Base-by-base conservation (phyloP, 805 yeast genomes). In the Lachancea thermotolerans region DNA sequence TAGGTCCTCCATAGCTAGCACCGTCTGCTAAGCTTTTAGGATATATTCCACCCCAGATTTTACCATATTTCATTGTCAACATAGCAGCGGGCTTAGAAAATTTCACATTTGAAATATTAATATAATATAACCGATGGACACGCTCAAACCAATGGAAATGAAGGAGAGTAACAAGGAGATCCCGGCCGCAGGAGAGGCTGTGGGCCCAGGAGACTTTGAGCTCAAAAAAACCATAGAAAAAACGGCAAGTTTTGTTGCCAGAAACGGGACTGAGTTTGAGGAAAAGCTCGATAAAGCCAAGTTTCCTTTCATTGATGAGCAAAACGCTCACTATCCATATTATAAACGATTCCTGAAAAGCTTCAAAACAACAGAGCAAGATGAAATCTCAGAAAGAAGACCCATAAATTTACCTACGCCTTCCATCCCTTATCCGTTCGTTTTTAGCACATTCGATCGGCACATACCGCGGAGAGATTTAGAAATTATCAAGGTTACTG, bases 221-320 rank as follows among this genome's bases (percentile, higher is more conserved):
- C 54, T 73, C 5, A 64, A 68, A 49, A 72, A 71, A 12, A 72
- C 77, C 15, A 81, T 90, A 15, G 80, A 77, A 41, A 85, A 82
- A 56, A 85, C 95, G 0, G 88, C 82, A 0, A 75, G 69, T 3
- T 86, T 82, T 55, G 87, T 89, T 5, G 53, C 66, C 27, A 70
- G 83, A 49, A 84, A 86, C 56, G 96, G 95, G 0, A 55, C 60
- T 1, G 67, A 74, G 1, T 85, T 87, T 63, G 93, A 82, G 54
- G 67, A 83, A 41, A 72, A 86, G 46, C 79, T 80, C 50, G 59
- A 65, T 5, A 72, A 72, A 41, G 69, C 70, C 28, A 78, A 79
- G 57, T 85, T 88, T 60, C 67, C 74, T n/a, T 90, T 90, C 56
- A 60, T 89, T 5, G 60, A 70, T 15, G 70, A 69, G 1, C 68